phyloP scores from a whole-genome alignment of 805 yeast genomes.

The Saccharomycopsis sp. region DNA sequence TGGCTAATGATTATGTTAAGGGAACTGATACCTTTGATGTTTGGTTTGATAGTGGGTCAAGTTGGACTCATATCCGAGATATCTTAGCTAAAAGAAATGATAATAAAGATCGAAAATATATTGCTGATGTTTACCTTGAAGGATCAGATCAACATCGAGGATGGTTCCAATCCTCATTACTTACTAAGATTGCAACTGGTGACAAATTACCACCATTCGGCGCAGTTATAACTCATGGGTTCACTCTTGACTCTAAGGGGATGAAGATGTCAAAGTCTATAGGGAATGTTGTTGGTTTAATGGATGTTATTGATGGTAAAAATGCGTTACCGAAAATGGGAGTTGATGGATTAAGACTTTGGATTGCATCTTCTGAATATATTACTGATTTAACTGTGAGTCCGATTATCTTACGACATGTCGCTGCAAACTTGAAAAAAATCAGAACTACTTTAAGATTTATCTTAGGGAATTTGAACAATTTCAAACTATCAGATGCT shows the following conservation, averaged over 20 bases:
- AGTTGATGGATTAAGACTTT: constrained; percentile 81
- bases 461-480: constrained; percentile 64
- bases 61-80: constrained; percentile 62
- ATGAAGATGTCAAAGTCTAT: constrained; percentile 90
- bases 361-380: constrained; percentile 87
- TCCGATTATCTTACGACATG: constrained; percentile 62
- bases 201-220: constrained; percentile 56
- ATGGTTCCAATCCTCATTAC: constrained; percentile 93
- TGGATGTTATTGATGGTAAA: constrained; percentile 57
- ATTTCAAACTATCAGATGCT: too few species aligned
- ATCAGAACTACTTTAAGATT: constrained; percentile 75
- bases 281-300: constrained; percentile 75
- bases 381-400: constrained; percentile 75
- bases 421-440: constrained; percentile 75
- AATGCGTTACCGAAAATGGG: constrained; percentile 61
- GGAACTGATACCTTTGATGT: constrained; percentile 96
- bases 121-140: constrained; percentile 83
- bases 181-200: constrained; percentile 60
- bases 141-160: constrained; percentile 99
- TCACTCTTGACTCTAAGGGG: constrained; percentile 78
- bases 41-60: constrained; percentile 97
- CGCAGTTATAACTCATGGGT: constrained; percentile 85
- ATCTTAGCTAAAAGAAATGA: constrained; percentile 11
- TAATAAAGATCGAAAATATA: constrained; percentile 34
- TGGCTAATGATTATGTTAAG: constrained; percentile 43